Base-by-base conservation (phyloP, 768 basidiomycete species). In the Mycena leptocephala region DNA sequence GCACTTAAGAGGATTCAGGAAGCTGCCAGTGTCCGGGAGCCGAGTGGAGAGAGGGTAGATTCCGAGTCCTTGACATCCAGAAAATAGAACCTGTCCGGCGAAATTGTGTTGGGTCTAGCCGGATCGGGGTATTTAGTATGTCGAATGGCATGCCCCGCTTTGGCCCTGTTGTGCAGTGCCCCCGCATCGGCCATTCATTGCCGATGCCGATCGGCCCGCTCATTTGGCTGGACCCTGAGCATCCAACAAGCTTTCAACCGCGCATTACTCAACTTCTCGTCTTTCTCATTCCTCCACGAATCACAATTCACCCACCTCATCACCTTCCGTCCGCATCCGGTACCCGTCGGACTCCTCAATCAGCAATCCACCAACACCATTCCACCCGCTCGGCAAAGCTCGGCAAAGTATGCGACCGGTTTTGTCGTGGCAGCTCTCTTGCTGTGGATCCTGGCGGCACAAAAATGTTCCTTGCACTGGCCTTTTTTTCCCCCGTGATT, bases 371-470 rank as follows among this genome's bases (percentile, higher is more conserved):
- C 51, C 51, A 59, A 59, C 58, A 59, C 33, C 58, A 35, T 59
- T 59, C 58, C 58, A 59, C 58, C 58, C 58, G 58, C 58, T 59
- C 58, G 58, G 58, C 51, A 53, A 53, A 53, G 24, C 48, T 51
- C 48, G 48, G 48, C 55, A 32, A 56, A 56, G 55, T 59, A 28
- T 13, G 58, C 58, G 32, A 35, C 32, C 58, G 58, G 33, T 59
- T 28, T 35, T 59, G 58, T 59, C 32, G 33, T 35, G 58, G 58
- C 26, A 59, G 33, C 7, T 59, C 7, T 28, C 33, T 28, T 22
- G 58, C 32, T 35, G 33, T 35, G 58, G 10, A 33, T 20, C 14
- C 16, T 59, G 58, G 35, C 32, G 13, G 32, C 33, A 35, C 3
- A 16, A 53, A 28, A 26, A 26, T 53, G 51, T 26, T 26, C 5